Base-by-base conservation (phyloP, 441 rosid species). In the Metrosideros polymorpha region DNA sequence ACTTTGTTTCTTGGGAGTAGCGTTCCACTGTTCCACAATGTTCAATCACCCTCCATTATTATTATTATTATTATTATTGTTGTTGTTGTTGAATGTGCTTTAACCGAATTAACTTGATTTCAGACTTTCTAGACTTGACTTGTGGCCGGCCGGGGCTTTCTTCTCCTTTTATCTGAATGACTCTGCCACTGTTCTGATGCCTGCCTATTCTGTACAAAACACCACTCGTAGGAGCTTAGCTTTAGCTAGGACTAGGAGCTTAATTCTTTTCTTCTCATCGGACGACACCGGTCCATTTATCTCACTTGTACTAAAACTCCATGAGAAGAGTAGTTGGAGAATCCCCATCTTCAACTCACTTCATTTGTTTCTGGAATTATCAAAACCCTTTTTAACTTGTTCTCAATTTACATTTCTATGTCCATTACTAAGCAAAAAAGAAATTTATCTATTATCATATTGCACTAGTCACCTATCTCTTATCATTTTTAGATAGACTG, bases 31-130 rank as follows among this genome's bases (percentile, higher is more conserved):
- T 12, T 71, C 79, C 47, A 22, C 86, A 55, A 89, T 86, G 84
- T 39, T 52, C 86, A 75, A 83, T 52, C 88, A 88, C 82, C 87
- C 88, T 83, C 91, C 88, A 66, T 77, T 87, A 83, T 86, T 88
- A 66, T 76, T 63, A 86, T n/a, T n/a, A n/a, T n/a, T n/a, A n/a
- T n/a, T n/a, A n/a, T n/a, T n/a, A n/a, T n/a, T n/a, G n/a, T n/a
- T n/a, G 66, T 87, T 10, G 52, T 50, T 50, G 52, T 71, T 6
- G 79, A 12, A 71, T 47, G n/a, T 71, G 79, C 39, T 71, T 39
- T 35, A 71, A 71, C 79, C 39, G 79, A 39, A 71, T 22, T 39
- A 71, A 39, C 79, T 39, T 71, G 17, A 35, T 71, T 35, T 71
- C 12, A 10, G 47, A 71, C 79, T 13, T 71, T 71, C 79, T 71